These are phyloP conservation scores for Blastomyces parvus DNA, from an alignment of 2,329 filamentous ascomycete genomes.

Conservation along the genomic window DNA sequence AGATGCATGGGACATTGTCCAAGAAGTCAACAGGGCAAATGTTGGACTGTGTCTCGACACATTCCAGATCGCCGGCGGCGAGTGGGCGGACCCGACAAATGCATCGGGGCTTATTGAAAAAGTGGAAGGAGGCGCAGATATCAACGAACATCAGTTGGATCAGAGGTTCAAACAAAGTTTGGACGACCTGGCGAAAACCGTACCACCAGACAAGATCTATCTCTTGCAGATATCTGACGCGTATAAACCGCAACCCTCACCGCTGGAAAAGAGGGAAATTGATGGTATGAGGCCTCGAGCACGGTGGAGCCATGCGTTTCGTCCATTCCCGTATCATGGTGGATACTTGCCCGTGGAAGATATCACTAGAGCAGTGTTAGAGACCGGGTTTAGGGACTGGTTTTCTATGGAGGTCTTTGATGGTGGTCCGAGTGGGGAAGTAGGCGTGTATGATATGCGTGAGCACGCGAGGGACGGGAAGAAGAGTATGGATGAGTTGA, in stretches of 20 bases:
- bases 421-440: constrained; percentile 45
- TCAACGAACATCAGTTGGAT: constrained; percentile 38
- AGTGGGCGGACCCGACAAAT: constrained; percentile 64
- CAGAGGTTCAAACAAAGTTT: constrained; percentile 47
- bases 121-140: neutral
- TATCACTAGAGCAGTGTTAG: constrained; percentile 55
- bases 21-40: constrained; percentile 53
- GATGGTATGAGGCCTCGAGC: constrained; percentile 51
- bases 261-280: constrained; percentile 45
- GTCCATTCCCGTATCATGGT: constrained; percentile 59
- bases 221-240: constrained; percentile 67
- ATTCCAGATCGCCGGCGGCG: constrained; percentile 63
- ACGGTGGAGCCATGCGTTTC: constrained; percentile 61
- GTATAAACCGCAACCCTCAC: constrained; percentile 49
- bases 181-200: constrained; percentile 44
- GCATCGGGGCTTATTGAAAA: constrained; percentile 48
- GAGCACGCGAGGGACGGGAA: constrained; percentile 45
- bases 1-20: constrained; percentile 59
- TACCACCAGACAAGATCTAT: constrained; percentile 63
- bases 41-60: constrained; percentile 68
- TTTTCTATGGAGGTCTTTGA: constrained; percentile 65
- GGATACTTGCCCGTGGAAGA: constrained; percentile 61
- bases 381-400: constrained; percentile 58
- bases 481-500: constrained; percentile 39
- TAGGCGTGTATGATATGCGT: constrained; percentile 41